Evolutionary conservation across 495 filamentous ascomycete genomes (phyloP).

Genomic region (Glonium stellatum): DNA sequence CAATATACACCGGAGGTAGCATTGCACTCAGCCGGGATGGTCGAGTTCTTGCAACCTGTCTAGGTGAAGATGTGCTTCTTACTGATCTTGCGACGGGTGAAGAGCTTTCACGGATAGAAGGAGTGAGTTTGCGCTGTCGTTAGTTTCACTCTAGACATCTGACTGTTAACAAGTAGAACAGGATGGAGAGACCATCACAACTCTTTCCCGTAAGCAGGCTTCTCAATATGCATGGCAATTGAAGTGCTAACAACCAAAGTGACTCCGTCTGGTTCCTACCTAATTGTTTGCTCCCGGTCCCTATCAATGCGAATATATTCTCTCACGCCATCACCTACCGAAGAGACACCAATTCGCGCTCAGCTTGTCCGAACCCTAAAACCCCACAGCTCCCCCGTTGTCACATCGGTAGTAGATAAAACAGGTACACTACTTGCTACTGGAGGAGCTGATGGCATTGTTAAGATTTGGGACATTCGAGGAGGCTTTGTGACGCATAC

Average conservation of each 20-base stretch:
- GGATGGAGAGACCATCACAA: constrained; percentile 91
- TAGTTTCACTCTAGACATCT: constrained; percentile 10
- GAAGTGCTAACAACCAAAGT: constrained; percentile 43
- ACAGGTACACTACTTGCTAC: constrained; percentile 88
- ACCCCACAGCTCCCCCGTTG: constrained; percentile 82
- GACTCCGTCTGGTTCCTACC: constrained; percentile 77
- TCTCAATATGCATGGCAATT: too few relatives aligned
- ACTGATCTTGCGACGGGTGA: constrained; percentile 78
- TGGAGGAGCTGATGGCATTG: constrained; percentile 80
- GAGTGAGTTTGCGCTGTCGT: constrained; percentile 48
- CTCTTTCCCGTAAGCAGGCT: constrained; percentile 59
- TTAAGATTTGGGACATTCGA: constrained; percentile 94
- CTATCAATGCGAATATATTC: constrained; percentile 88
- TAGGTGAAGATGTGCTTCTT: constrained; percentile 82
- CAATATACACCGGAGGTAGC: constrained; percentile 87
- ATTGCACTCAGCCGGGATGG: constrained; percentile 77
- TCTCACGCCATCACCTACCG: constrained; percentile 51
- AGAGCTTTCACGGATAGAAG: constrained; percentile 80
- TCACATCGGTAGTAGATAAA: constrained; percentile 72
- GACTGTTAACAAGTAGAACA: constrained; percentile 39
- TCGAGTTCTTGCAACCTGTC: constrained; percentile 72
- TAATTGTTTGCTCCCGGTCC: constrained; percentile 86
- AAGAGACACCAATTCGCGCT: constrained; percentile 48
- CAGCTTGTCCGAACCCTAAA: constrained; percentile 72
- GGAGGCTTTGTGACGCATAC: constrained; percentile 92